Percentiles rank a stretch among this genome's conserved stretches.
Evolutionary conservation across 306 rosid species (phyloP).

Genomic region (Lathyrus aphaca): DNA sequence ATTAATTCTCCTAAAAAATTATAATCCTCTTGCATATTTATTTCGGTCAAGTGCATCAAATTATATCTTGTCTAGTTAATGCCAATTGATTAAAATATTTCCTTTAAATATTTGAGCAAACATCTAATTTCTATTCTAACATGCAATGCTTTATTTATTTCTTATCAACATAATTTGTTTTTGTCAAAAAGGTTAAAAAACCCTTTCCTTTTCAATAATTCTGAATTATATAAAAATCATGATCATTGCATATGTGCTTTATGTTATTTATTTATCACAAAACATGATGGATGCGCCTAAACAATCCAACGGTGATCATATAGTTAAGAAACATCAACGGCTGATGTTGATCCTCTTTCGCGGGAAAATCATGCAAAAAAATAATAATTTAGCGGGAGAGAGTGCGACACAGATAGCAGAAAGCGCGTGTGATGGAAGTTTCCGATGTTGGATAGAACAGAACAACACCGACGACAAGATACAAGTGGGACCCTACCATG

Average conservation of each 20-base stretch:
- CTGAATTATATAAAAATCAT: neutral
- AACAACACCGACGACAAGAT: conserved; percentile 66
- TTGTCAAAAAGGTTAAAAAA: no score
- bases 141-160: no score
- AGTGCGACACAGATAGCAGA: conserved; percentile 9
- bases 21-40: no score
- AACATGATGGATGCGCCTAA: neutral
- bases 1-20: no score
- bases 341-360: neutral
- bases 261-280: neutral
- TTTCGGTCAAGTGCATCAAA: no score
- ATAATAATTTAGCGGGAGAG: neutral
- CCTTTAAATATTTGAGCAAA: no score
- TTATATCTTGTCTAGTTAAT: no score
- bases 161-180: no score
- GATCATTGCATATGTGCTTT: neutral
- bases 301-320: neutral
- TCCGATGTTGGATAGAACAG: conserved; percentile 56
- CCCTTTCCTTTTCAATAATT: neutral
- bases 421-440: conserved; percentile 28
- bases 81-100: no score
- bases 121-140: no score
- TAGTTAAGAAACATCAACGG: neutral
- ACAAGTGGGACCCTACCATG: conserved; percentile 52
- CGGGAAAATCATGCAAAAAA: neutral